These are phyloP conservation scores for Amanita molliuscula DNA, from an alignment of 768 basidiomycete species.

Conservation along the genomic window DNA sequence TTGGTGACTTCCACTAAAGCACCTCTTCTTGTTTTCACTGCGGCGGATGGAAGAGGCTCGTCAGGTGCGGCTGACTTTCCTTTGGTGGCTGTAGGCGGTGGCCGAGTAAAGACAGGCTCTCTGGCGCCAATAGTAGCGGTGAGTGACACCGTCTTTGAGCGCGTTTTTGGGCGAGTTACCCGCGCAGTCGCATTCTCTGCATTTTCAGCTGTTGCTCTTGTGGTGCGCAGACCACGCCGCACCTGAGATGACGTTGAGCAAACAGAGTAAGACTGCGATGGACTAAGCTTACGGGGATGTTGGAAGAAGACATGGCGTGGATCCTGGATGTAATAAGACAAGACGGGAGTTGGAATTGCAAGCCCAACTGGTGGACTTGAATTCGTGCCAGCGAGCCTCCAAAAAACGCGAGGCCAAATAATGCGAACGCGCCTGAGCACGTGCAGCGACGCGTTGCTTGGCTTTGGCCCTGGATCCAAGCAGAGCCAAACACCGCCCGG, in stretches of 20 bases:
- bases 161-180: slow-evolving; percentile 39
- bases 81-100: background rate
- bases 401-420: slow-evolving; percentile 13
- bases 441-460: slow-evolving; percentile 6
- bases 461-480: background rate
- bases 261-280: background rate
- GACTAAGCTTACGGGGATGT: slow-evolving; percentile 21
- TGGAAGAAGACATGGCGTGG: slow-evolving; percentile 13
- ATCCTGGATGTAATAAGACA: background rate
- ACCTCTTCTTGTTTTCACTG: slow-evolving; percentile 17
- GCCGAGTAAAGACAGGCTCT: slow-evolving; percentile 3
- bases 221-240: slow-evolving; percentile 52
- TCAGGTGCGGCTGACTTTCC: background rate
- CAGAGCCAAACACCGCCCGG: background rate
- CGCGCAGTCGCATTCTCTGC: slow-evolving; percentile 65
- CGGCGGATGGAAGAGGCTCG: background rate
- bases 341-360: slow-evolving; percentile 6
- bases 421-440: slow-evolving; percentile 12
- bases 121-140: slow-evolving; percentile 21
- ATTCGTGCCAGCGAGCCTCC: slow-evolving; percentile 5
- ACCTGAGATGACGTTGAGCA: slow-evolving; percentile 27
- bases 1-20: slow-evolving; percentile 8
- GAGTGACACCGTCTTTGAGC: slow-evolving; percentile 43
- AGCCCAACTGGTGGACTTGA: slow-evolving; percentile 9
- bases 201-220: slow-evolving; percentile 42